phyloP scores from a whole-genome alignment of 495 filamentous ascomycete species.

The Neurospora sp. region DNA sequence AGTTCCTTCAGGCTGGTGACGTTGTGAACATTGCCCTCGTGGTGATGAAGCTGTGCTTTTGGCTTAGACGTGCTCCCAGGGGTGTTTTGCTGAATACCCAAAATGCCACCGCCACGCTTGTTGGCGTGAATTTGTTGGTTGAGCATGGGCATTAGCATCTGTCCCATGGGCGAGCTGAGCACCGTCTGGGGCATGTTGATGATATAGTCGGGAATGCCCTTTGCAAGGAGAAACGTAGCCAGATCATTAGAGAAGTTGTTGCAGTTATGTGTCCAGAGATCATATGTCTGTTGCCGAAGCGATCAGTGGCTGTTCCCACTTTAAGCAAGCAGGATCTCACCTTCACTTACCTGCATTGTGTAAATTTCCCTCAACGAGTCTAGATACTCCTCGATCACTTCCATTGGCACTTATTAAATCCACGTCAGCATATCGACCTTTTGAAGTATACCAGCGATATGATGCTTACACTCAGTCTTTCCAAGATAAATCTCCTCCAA shows the following conservation, averaged over 20 bases:
- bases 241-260: slow-evolving; percentile 98
- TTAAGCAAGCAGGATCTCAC: neutral
- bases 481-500: slow-evolving; percentile 70
- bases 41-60: slow-evolving; percentile 19
- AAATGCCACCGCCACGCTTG: slow-evolving; percentile 41
- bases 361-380: slow-evolving; percentile 75
- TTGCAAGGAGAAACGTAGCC: slow-evolving; percentile 80
- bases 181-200: slow-evolving; percentile 79
- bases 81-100: slow-evolving; percentile 36
- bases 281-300: slow-evolving; percentile 55
- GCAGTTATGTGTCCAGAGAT: slow-evolving; percentile 81
- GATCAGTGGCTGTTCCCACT: slow-evolving; percentile 2
- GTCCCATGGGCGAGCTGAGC: slow-evolving; percentile 80
- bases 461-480: slow-evolving; percentile 43
- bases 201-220: slow-evolving; percentile 80
- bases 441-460: neutral
- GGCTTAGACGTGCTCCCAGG: slow-evolving; percentile 24
- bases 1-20: slow-evolving; percentile 44
- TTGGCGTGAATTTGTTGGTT: slow-evolving; percentile 61
- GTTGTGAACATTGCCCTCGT: slow-evolving; percentile 23
- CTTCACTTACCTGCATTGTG: slow-evolving; percentile 55
- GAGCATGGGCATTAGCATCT: slow-evolving; percentile 78
- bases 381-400: slow-evolving; percentile 82
- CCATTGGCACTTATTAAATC: slow-evolving; percentile 48
- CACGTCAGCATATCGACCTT: neutral